Base-by-base conservation (phyloP, 2,329 filamentous ascomycete species). In the Penicillium brasilianum region DNA sequence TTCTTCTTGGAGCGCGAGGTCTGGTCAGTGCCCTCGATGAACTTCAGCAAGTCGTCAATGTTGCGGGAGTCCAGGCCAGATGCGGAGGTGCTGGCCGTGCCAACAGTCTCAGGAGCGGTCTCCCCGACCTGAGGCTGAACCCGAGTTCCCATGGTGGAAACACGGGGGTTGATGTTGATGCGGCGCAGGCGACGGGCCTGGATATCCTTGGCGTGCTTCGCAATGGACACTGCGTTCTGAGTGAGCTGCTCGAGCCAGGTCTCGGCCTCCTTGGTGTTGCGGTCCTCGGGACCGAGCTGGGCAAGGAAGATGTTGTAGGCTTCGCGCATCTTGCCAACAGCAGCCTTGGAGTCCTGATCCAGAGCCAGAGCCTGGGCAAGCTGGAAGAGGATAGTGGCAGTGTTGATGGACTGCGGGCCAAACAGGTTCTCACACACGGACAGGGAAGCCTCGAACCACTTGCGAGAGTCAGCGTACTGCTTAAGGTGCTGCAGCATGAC, bases 401-500 rank as follows among this genome's bases (percentile, higher is more conserved):
- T 92, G 80, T 96, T 96, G 79, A 98, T 88, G 13, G 92, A 96
- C 69, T 92, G 86, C 77, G 91, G 90, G 72, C 95, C 95, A 66
- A 94, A 96, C 4, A 97, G 88, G 49, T 89, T 87, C 79, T 97
- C 93, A 76, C 93, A 97, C 64, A 98, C 89, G 46, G 87, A 85
- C 55, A 98, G 87, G 10, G 93, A 96, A 66, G 92, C 90, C 78
- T 98, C 95, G 74, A 99, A 99, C 95, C 95, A 99, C 64, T 94
- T 84, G 55, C 95, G 90, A 49, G 94, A 98, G 79, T 97, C 92
- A 71, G 94, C 90, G 81, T 96, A 99, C 63, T 91, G 89, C 83
- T 98, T 97, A 70, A 97, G 86, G 58, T 93, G 89, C 79, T 99
- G 95, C 60, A 99, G 87, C 95, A 99, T 99, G 62, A 99, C 95